Percentiles rank a stretch among this genome's conserved stretches.
Conservation (phyloP, 2,329 filamentous ascomycete species). For the Phyllosticta capitalensis region DNA sequence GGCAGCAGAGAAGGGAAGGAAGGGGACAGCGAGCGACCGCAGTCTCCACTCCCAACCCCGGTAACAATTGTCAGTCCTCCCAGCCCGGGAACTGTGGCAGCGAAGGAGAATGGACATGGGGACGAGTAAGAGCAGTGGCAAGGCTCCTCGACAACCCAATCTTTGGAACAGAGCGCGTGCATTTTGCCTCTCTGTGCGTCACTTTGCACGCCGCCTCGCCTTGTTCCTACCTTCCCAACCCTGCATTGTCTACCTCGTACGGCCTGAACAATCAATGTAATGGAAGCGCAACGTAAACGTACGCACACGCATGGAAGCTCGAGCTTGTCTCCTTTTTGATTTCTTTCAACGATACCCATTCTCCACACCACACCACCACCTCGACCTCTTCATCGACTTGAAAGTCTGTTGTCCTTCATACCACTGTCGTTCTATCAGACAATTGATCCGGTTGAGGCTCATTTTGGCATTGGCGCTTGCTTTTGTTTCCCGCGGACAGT, state of each 20-base stretch:
- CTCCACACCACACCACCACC: background rate
- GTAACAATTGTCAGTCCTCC: constrained; percentile 29
- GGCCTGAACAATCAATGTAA: background rate
- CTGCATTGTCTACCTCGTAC: background rate
- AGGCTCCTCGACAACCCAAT: background rate
- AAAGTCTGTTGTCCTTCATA: background rate
- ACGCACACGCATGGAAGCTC: background rate
- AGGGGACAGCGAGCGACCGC: background rate
- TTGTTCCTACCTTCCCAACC: background rate
- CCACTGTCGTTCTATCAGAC: background rate
- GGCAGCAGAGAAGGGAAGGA: background rate
- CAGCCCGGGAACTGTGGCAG: constrained; percentile 18
- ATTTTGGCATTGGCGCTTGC: background rate
- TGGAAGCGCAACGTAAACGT: background rate
- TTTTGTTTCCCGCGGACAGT: background rate
- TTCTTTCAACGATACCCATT: background rate
- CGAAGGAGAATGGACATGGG: constrained; percentile 1
- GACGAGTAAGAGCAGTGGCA: background rate
- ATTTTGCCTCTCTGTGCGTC: background rate
- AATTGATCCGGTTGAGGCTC: background rate
- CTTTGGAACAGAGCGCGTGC: background rate
- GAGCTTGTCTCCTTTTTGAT: background rate
- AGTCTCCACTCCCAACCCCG: constrained; percentile 18
- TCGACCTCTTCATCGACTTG: background rate
- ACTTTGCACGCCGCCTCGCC: background rate